Conservation (phyloP, 1,284 basidiomycete genomes). For the Ustilago curta region DNA sequence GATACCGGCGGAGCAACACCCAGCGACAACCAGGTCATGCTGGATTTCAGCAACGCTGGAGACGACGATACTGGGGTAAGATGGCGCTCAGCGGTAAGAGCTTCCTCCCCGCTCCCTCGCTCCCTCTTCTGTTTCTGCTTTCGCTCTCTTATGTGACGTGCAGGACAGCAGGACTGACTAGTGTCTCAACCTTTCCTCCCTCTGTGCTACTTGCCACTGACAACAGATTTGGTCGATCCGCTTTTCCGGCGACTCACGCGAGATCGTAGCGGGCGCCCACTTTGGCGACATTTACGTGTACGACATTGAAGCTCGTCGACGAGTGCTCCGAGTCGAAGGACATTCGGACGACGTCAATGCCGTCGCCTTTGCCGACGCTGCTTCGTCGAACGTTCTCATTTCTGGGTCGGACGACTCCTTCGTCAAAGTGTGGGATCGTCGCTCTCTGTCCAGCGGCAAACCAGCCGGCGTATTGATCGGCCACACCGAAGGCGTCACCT, state of each 20-base stretch:
- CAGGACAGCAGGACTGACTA: not conserved
- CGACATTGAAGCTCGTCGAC: slow-evolving; percentile 82
- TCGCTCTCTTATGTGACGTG: too few species aligned
- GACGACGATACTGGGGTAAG: slow-evolving; percentile 68
- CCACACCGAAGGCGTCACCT: slow-evolving; percentile 79
- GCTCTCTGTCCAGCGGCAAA: slow-evolving; percentile 81
- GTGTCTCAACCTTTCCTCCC: not conserved
- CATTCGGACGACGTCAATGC: slow-evolving; percentile 92
- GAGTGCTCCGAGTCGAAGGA: slow-evolving; percentile 84
- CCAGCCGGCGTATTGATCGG: slow-evolving; percentile 93
- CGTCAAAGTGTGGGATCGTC: slow-evolving; percentile 94
- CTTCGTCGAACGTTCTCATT: slow-evolving; percentile 90
- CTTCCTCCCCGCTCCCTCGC: not conserved
- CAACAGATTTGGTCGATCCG: slow-evolving; percentile 86
- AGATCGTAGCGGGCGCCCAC: slow-evolving; percentile 77
- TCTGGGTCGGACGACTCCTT: slow-evolving; percentile 94
- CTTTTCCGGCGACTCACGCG: slow-evolving; percentile 94
- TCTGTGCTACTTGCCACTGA: not conserved
- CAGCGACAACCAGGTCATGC: slow-evolving; percentile 60
- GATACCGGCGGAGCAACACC: slow-evolving; percentile 45
- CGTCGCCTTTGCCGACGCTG: slow-evolving; percentile 92
- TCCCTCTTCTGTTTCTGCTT: not conserved
- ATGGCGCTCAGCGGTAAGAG: slow-evolving; percentile 62
- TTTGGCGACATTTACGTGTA: slow-evolving; percentile 81
- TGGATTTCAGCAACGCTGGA: slow-evolving; percentile 69